These are phyloP conservation scores for Stereocaulon alpinum DNA, from an alignment of 495 filamentous ascomycete species.

Conservation along the genomic window DNA sequence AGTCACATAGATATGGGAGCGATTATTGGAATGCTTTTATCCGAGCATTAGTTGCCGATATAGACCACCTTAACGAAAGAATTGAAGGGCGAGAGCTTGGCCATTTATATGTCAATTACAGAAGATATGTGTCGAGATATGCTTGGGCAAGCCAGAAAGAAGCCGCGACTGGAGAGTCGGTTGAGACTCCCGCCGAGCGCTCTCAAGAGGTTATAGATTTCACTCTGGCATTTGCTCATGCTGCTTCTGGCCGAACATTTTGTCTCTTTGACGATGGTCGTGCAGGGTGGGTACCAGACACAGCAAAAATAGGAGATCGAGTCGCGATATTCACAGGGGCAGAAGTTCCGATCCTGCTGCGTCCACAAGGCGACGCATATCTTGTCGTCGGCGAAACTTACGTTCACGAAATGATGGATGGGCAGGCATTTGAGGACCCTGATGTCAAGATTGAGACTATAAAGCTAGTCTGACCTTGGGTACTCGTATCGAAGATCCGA, in stretches of 20 bases:
- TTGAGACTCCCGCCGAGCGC: neutral
- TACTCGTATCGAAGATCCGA: too few species aligned
- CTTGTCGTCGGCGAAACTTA: neutral
- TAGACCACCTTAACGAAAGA: neutral
- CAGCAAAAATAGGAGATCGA: neutral
- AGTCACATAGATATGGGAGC: neutral
- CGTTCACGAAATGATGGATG: conserved; percentile 3
- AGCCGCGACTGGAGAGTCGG: neutral
- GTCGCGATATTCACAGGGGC: neutral
- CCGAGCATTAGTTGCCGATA: neutral
- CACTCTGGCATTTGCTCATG: neutral
- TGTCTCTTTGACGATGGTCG: neutral
- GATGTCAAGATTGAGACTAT: neutral
- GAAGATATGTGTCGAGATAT: neutral
- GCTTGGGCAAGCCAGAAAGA: neutral
- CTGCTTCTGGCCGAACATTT: neutral
- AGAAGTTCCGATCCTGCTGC: neutral
- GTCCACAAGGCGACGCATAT: neutral
- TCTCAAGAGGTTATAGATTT: neutral
- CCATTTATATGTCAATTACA: neutral
- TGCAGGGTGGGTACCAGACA: neutral
- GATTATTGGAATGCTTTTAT: neutral
- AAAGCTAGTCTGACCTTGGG: neutral
- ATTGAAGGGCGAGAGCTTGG: neutral
- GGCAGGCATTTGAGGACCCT: neutral